A percentile compares a stretch with the other conserved stretches of the same genome.
Conservation (phyloP, 2,329 filamentous ascomycete species). For the Cladosporium sp. region DNA sequence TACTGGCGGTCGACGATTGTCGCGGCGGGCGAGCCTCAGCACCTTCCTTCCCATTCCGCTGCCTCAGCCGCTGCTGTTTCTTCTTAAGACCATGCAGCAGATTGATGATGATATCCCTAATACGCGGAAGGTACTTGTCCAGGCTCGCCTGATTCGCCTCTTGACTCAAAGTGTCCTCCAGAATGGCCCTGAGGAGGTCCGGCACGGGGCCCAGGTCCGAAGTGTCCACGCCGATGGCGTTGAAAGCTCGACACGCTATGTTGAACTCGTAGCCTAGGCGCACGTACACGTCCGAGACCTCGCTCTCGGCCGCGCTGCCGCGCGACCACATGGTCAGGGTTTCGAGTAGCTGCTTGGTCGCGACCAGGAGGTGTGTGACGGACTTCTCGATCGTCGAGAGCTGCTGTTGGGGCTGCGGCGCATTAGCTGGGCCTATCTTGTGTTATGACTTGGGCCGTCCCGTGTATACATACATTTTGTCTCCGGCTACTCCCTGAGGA, state of each 20-base stretch:
- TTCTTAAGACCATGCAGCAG: slow-evolving; percentile 91
- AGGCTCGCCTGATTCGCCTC: slow-evolving; percentile 90
- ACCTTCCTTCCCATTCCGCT: slow-evolving; percentile 44
- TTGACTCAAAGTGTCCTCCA: slow-evolving; percentile 93
- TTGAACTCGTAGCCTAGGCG: slow-evolving; percentile 98
- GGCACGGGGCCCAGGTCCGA: slow-evolving; percentile 91
- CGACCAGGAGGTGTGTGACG: slow-evolving; percentile 93
- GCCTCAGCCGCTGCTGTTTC: slow-evolving; percentile 82
- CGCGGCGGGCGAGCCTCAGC: slow-evolving; percentile 30
- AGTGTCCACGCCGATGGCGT: slow-evolving; percentile 93
- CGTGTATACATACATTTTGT: slow-evolving; percentile 21
- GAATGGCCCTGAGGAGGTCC: slow-evolving; percentile 78
- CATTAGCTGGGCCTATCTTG: slow-evolving; percentile 15
- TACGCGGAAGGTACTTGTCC: slow-evolving; percentile 86
- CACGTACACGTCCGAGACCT: slow-evolving; percentile 97
- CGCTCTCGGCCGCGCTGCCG: slow-evolving; percentile 80
- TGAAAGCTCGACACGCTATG: slow-evolving; percentile 94
- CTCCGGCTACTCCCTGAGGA: slow-evolving; percentile 20
- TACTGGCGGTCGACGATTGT: slow-evolving; percentile 44
- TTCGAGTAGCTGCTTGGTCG: slow-evolving; percentile 95
- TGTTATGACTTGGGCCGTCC: neutral
- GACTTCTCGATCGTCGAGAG: slow-evolving; percentile 98
- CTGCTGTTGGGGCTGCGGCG: slow-evolving; percentile 58
- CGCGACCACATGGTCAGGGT: slow-evolving; percentile 97
- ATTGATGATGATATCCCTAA: slow-evolving; percentile 98